Evolutionary conservation across 1,139 yeast species (phyloP).

Genomic region (Saccharomycopsis crataegensis): DNA sequence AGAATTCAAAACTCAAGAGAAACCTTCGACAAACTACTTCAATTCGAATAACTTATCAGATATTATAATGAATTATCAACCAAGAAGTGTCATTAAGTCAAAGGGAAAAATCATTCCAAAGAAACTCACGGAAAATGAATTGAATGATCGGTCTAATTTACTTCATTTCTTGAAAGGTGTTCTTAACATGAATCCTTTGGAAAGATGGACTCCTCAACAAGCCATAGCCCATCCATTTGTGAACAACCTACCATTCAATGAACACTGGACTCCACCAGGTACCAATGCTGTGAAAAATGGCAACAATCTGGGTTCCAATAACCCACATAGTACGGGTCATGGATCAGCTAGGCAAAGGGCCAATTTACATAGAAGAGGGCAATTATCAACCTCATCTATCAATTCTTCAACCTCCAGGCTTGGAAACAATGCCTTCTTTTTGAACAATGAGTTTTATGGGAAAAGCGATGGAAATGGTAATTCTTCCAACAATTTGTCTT

Average conservation of each 20-base stretch:
- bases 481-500: too few relatives aligned
- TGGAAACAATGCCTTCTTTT: background rate
- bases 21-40: constrained; percentile 80
- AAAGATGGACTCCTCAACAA: constrained; percentile 95
- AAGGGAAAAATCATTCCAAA: constrained; percentile 57
- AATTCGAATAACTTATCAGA: constrained; percentile 66
- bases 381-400: constrained; percentile 17
- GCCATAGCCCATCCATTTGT: constrained; percentile 90
- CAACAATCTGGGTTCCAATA: background rate
- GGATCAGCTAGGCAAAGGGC: constrained; percentile 1
- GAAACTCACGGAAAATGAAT: constrained; percentile 55
- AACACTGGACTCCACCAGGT: constrained; percentile 43
- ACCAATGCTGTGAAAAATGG: background rate
- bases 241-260: constrained; percentile 40
- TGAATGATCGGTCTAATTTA: constrained; percentile 62
- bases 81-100: constrained; percentile 40
- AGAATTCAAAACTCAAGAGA: constrained; percentile 54
- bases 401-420: background rate
- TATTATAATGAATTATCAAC: constrained; percentile 63
- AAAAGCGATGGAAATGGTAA: background rate
- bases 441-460: background rate
- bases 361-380: constrained; percentile 17
- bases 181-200: constrained; percentile 80
- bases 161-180: constrained; percentile 75
- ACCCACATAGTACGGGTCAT: background rate